Conservation (phyloP, 1,139 yeast species). For the Nakaseomyces delphensis region DNA sequence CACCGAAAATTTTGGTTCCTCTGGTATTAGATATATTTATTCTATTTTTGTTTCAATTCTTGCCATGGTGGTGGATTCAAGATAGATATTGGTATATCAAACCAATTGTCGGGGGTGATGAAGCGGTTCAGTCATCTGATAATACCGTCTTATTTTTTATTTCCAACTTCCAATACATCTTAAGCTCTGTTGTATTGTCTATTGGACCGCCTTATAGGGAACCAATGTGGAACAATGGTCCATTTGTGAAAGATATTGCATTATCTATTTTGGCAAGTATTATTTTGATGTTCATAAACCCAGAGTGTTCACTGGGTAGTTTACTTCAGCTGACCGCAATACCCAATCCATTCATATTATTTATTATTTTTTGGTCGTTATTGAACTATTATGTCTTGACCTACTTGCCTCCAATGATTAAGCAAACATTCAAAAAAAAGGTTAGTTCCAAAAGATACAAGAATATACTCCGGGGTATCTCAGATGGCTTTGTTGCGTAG, state of each 20-base stretch:
- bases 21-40: slow-evolving; percentile 62
- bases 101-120: slow-evolving; percentile 81
- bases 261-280: slow-evolving; percentile 43
- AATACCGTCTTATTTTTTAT: slow-evolving; percentile 75
- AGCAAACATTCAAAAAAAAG: slow-evolving; percentile 30
- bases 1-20: slow-evolving; percentile 79
- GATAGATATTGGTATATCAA: slow-evolving; percentile 63
- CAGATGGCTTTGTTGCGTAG: slow-evolving; percentile 11
- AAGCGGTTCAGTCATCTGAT: slow-evolving; percentile 78
- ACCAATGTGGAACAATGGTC: slow-evolving; percentile 57
- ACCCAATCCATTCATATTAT: slow-evolving; percentile 42
- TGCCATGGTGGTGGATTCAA: slow-evolving; percentile 56
- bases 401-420: slow-evolving; percentile 30
- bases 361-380: slow-evolving; percentile 40
- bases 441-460: slow-evolving; percentile 34
- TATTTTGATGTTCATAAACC: slow-evolving; percentile 42
- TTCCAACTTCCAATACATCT: slow-evolving; percentile 81
- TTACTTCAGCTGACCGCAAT: slow-evolving; percentile 70
- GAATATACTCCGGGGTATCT: slow-evolving; percentile 22
- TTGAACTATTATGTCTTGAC: slow-evolving; percentile 41
- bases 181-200: slow-evolving; percentile 71
- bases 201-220: slow-evolving; percentile 95
- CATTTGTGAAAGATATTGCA: slow-evolving; percentile 58
- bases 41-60: slow-evolving; percentile 54
- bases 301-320: slow-evolving; percentile 47